Evolutionary conservation across 2,329 filamentous ascomycete genomes (phyloP).

Genomic region (Sporothrix globosa): DNA sequence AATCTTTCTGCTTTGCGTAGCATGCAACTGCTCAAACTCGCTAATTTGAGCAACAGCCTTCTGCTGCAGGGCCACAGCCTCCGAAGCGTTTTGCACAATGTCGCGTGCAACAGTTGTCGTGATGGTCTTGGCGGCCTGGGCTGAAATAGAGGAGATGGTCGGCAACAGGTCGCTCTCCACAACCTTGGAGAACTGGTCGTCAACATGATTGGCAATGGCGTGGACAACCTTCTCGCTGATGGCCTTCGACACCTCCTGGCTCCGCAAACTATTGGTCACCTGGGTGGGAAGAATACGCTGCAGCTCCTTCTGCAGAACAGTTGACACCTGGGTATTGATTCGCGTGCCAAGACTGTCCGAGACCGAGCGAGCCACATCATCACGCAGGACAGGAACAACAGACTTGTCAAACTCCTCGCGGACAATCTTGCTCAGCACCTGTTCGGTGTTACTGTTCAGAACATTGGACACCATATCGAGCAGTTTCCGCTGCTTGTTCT

Average conservation of each 20-base stretch:
- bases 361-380: conserved; percentile 68
- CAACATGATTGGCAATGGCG: conserved; percentile 68
- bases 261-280: conserved; percentile 69
- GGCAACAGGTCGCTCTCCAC: conserved; percentile 68
- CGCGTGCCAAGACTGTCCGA: conserved; percentile 71
- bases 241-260: conserved; percentile 70
- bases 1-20: conserved; percentile 65
- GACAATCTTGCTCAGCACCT: conserved; percentile 76
- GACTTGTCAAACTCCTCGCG: conserved; percentile 72
- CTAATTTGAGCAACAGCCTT: conserved; percentile 57
- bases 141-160: conserved; percentile 65
- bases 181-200: conserved; percentile 66
- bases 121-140: conserved; percentile 68
- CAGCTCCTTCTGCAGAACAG: conserved; percentile 71
- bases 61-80: conserved; percentile 63
- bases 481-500: conserved; percentile 57
- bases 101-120: conserved; percentile 45
- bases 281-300: conserved; percentile 69
- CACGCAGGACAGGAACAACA: conserved; percentile 74
- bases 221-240: conserved; percentile 73
- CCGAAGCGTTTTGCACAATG: conserved; percentile 11
- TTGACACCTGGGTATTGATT: conserved; percentile 67
- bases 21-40: conserved; percentile 55
- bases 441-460: conserved; percentile 66
- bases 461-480: conserved; percentile 63